Evolutionary conservation across 2,329 filamentous ascomycete genomes (phyloP).

Genomic region (Raffaelea arxii): DNA sequence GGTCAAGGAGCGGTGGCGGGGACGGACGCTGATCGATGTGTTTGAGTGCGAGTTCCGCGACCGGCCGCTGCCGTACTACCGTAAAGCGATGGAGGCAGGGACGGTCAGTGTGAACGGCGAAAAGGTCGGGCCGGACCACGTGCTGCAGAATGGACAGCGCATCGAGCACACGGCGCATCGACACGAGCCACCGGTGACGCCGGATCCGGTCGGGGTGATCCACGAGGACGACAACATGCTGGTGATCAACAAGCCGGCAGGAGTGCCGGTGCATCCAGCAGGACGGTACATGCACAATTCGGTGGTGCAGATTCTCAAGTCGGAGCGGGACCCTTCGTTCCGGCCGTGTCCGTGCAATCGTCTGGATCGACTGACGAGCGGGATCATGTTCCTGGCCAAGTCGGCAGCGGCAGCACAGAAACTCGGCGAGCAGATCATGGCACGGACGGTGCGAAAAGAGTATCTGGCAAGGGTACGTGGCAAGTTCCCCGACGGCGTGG

Average conservation of each 20-base stretch:
- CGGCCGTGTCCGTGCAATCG: conserved; percentile 70
- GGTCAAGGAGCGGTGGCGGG: conserved; percentile 90
- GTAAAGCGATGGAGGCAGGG: conserved; percentile 69
- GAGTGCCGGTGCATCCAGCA: conserved; percentile 89
- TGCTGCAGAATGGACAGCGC: conserved; percentile 79
- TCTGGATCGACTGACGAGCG: conserved; percentile 87
- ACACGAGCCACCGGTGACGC: conserved; percentile 88
- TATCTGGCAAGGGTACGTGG: conserved; percentile 89
- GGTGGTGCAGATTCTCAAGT: conserved; percentile 83
- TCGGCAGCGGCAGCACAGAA: conserved; percentile 67
- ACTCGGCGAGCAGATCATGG: conserved; percentile 66
- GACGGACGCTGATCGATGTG: conserved; percentile 70
- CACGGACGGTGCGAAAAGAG: conserved; percentile 82
- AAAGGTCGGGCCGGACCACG: conserved; percentile 53
- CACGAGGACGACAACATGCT: conserved; percentile 91
- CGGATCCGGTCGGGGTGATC: conserved; percentile 67
- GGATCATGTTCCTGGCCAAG: conserved; percentile 97
- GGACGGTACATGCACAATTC: conserved; percentile 95
- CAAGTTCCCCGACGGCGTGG: conserved; percentile 80
- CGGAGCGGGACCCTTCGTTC: conserved; percentile 52
- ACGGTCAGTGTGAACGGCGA: conserved; percentile 74
- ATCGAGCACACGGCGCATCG: conserved; percentile 91
- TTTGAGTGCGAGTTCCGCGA: conserved; percentile 91
- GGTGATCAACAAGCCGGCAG: conserved; percentile 93
- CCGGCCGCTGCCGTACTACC: conserved; percentile 77